Conservation (phyloP, 257 asterid species). For the Solanum ossicruentum region DNA sequence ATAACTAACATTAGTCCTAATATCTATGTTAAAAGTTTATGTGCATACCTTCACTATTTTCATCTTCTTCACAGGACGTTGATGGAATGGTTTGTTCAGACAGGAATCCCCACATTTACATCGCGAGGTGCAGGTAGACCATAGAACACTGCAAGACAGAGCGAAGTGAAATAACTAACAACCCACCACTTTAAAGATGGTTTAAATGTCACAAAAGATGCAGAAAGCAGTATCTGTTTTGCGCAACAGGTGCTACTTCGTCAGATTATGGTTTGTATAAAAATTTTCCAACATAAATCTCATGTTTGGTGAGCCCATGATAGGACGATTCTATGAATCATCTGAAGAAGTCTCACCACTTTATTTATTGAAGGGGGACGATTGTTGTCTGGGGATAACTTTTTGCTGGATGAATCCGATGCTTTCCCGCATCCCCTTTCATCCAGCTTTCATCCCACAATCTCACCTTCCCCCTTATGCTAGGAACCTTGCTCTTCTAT, state of each 20-base stretch:
- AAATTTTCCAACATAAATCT: not conserved
- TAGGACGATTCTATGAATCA: not conserved
- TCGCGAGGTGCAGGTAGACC: slow-evolving; percentile 79
- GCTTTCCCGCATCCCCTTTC: not conserved
- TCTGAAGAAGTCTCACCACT: not conserved
- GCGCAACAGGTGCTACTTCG: not conserved
- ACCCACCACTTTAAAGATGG: not conserved
- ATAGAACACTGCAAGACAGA: slow-evolving; percentile 51
- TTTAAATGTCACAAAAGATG: not conserved
- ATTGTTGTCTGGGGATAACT: not conserved
- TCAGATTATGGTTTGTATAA: not conserved
- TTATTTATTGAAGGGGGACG: not conserved
- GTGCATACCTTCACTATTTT: slow-evolving; percentile 59
- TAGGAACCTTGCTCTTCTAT: not conserved
- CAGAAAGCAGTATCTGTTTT: not conserved
- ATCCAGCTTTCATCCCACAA: not conserved
- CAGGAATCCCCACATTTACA: slow-evolving; percentile 88
- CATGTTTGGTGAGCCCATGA: not conserved
- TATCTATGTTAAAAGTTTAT: not conserved
- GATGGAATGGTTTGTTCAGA: slow-evolving; percentile 85
- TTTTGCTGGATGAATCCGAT: not conserved
- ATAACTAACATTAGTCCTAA: not conserved
- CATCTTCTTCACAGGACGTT: slow-evolving; percentile 80
- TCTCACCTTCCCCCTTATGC: not conserved
- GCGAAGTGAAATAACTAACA: not conserved